Conservation (phyloP, 2,329 filamentous ascomycete species). For the Aspergillus candidus region DNA sequence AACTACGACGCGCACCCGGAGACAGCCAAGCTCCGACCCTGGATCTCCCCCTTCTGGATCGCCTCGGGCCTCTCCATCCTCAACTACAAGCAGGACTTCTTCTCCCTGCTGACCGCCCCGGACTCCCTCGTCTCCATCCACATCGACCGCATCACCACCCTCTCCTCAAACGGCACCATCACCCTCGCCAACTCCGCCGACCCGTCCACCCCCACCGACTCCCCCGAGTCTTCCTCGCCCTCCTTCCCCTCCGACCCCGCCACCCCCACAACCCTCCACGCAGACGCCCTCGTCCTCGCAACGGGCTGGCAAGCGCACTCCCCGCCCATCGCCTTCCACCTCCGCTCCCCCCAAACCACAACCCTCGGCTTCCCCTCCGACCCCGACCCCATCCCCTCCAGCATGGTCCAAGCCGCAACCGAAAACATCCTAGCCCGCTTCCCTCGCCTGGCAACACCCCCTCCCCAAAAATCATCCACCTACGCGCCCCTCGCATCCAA, state of each 20-base stretch:
- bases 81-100: too few species aligned
- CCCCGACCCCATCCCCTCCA: conserved; percentile 26
- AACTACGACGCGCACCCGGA: too few species aligned
- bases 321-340: conserved; percentile 45
- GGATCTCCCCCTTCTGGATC: too few species aligned
- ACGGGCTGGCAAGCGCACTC: conserved; percentile 51
- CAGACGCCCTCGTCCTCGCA: conserved; percentile 49
- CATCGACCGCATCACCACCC: conserved; percentile 48
- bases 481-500: conserved; percentile 27
- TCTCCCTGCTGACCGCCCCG: too few species aligned
- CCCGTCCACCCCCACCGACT: conserved; percentile 38
- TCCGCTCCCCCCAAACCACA: conserved; percentile 34
- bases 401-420: conserved; percentile 41
- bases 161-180: conserved; percentile 40
- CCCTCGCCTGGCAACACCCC: conserved; percentile 45
- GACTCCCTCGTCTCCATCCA: conserved; percentile 33
- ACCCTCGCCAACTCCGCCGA: conserved; percentile 44
- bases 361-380: conserved; percentile 44
- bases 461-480: conserved; percentile 16
- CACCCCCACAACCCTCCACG: conserved; percentile 47
- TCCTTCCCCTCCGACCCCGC: conserved; percentile 46
- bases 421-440: conserved; percentile 46
- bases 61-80: too few species aligned
- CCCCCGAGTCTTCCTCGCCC: conserved; percentile 6
- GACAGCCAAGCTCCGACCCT: too few species aligned